These are phyloP conservation scores for Diaporthe longicolla DNA, from an alignment of 2,329 filamentous ascomycete species.

Conservation along the genomic window DNA sequence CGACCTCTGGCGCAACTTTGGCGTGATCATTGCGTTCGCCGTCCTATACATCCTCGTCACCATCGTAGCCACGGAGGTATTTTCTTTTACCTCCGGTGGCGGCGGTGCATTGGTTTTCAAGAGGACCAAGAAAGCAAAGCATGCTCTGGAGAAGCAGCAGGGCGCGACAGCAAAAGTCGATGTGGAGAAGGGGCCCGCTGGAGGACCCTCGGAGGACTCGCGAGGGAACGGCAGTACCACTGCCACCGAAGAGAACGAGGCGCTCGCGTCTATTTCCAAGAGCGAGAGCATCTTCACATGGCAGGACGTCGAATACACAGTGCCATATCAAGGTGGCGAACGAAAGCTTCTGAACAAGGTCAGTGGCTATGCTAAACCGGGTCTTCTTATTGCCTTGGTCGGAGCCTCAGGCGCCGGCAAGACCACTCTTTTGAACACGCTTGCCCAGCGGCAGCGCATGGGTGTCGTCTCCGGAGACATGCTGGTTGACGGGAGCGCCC, in stretches of 20 bases:
- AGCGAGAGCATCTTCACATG: constrained; percentile 45
- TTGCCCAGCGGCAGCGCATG: constrained; percentile 75
- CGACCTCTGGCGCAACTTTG: constrained; percentile 83
- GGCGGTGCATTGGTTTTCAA: constrained; percentile 47
- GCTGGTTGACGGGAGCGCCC: constrained; percentile 71
- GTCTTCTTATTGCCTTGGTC: constrained; percentile 84
- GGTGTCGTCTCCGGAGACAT: constrained; percentile 74
- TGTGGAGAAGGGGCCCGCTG: constrained; percentile 38
- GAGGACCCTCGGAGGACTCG: constrained; percentile 57
- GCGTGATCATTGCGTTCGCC: constrained; percentile 81
- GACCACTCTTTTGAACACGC: constrained; percentile 83
- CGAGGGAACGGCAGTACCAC: constrained; percentile 59
- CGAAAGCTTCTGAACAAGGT: constrained; percentile 67
- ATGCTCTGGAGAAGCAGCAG: constrained; percentile 12
- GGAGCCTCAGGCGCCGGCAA: constrained; percentile 88
- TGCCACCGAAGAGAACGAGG: constrained; percentile 72
- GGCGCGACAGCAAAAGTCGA: constrained; percentile 38
- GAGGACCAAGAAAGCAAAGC: constrained; percentile 41
- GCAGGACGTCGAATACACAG: constrained; percentile 43
- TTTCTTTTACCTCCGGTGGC: constrained; percentile 66
- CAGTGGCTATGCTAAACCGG: constrained; percentile 84
- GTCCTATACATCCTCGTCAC: constrained; percentile 82
- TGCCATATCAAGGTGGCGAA: constrained; percentile 39
- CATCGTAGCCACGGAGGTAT: constrained; percentile 76
- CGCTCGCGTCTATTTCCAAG: constrained; percentile 42